These are phyloP conservation scores for Didymella segeticola DNA, from an alignment of 2,329 filamentous ascomycete genomes.

Conservation along the genomic window DNA sequence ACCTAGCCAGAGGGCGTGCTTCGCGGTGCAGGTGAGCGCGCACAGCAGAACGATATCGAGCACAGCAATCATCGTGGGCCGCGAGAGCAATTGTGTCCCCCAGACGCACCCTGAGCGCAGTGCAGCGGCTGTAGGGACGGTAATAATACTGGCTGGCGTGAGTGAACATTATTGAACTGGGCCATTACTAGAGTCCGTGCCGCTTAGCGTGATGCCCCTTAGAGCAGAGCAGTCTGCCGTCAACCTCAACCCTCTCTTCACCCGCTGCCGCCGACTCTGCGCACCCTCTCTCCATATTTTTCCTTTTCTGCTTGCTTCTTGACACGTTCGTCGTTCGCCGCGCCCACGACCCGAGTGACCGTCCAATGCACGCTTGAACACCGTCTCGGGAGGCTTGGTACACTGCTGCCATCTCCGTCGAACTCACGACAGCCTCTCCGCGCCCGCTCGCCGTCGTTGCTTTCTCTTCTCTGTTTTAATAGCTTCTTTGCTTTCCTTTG, in stretches of 20 bases:
- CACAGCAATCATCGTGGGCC: background rate
- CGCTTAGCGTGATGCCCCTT: conserved; percentile 18
- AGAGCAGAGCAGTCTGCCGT: background rate
- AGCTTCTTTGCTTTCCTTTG: conserved; percentile 36
- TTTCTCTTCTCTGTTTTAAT: conserved; percentile 50
- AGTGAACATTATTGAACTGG: conserved; percentile 18
- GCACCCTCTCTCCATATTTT: conserved; percentile 46
- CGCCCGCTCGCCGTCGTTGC: conserved; percentile 39
- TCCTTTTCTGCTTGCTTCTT: conserved; percentile 40
- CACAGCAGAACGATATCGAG: background rate
- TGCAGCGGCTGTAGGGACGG: conserved; percentile 9
- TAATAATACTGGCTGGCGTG: conserved; percentile 20
- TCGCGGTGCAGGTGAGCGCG: conserved; percentile 4
- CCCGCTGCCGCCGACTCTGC: conserved; percentile 30
- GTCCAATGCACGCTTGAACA: conserved; percentile 50
- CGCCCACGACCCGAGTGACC: conserved; percentile 31
- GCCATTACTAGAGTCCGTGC: conserved; percentile 11
- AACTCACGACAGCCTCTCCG: conserved; percentile 47
- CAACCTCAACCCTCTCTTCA: conserved; percentile 31
- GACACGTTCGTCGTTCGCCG: conserved; percentile 32
- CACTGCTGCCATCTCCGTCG: conserved; percentile 50
- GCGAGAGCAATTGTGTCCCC: conserved; percentile 5
- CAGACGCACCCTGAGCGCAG: background rate
- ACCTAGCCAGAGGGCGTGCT: background rate
- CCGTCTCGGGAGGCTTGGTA: conserved; percentile 50